phyloP scores from a whole-genome alignment of 2,329 filamentous ascomycete species.

The Fonsecaea erecta region DNA sequence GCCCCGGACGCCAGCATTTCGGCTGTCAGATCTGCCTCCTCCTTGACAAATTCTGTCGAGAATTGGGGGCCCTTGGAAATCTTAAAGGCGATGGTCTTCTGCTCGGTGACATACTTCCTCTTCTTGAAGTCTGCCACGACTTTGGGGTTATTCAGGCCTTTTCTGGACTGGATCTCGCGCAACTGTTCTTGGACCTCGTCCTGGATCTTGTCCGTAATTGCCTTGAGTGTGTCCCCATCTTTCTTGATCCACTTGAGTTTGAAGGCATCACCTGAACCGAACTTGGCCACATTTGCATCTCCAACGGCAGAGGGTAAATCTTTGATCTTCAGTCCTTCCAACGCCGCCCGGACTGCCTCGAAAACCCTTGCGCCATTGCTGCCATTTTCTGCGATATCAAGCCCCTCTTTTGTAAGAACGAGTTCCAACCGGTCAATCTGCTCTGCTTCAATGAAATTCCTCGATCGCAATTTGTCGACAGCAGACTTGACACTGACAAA shows the following conservation, averaged over 20 bases:
- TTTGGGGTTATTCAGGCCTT: slow-evolving; percentile 73
- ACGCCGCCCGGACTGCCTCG: slow-evolving; percentile 69
- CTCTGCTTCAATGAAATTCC: slow-evolving; percentile 86
- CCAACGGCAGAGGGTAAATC: slow-evolving; percentile 63
- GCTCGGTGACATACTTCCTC: slow-evolving; percentile 81
- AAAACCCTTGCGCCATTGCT: slow-evolving; percentile 85
- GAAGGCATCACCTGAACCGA: slow-evolving; percentile 95
- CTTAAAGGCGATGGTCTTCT: slow-evolving; percentile 84
- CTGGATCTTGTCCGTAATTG: slow-evolving; percentile 70
- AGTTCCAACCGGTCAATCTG: slow-evolving; percentile 79
- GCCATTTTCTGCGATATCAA: slow-evolving; percentile 73
- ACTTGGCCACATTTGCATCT: slow-evolving; percentile 54
- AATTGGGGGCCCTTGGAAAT: slow-evolving; percentile 86
- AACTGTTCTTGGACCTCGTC: slow-evolving; percentile 80
- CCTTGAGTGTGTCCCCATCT: slow-evolving; percentile 61
- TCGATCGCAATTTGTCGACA: slow-evolving; percentile 80
- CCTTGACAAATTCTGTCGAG: slow-evolving; percentile 83
- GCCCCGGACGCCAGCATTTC: slow-evolving; percentile 86
- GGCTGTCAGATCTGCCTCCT: slow-evolving; percentile 91
- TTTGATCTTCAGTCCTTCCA: slow-evolving; percentile 80
- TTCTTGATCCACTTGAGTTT: slow-evolving; percentile 73
- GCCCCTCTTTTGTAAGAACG: slow-evolving; percentile 73
- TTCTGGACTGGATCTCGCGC: slow-evolving; percentile 70
- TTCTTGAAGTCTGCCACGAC: slow-evolving; percentile 82
- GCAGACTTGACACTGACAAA: slow-evolving; percentile 80